Evolutionary conservation across 2,329 filamentous ascomycete species (phyloP), one percentile per base, ranked within the genome.

Genomic region (Penicillium sp.): DNA sequence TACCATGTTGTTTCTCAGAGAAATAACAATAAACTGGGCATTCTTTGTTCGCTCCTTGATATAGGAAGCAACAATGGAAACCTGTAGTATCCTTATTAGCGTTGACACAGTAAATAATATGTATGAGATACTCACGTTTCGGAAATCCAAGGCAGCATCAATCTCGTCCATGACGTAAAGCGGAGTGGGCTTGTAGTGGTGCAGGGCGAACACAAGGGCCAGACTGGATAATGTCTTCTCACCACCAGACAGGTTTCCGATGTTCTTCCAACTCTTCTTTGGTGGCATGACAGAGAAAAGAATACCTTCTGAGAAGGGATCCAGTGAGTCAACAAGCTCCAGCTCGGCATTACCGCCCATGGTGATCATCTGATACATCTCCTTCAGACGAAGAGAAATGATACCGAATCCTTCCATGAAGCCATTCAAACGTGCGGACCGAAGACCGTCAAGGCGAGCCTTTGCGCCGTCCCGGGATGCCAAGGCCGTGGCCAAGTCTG

Each of bases 281-380:
- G 95, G 95, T 50, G 95, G 96, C 95, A 99, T 99, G 64, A 99
- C 96, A 55, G 89, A 93, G 81, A 99, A 99, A 48, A 97, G 75
- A 61, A 99, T 98, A 26, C 95, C 95, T 76, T 99, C 95, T 7
- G 90, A 92, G 81, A 99, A 99, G 0, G 95, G 95, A 73, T 99
- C 96, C 3, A 99, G 81, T 19, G 89, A 93, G 79, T 99, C 95
- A 42, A 99, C 95, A 25, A 99, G 87, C 75, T 99, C 96, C 13
- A 99, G 85, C 78, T 99, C 95, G 0, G 95, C 95, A 69, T 99
- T 99, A 55, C 95, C 95, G 60, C 95, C 95, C 92, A 99, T 98
- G 23, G 95, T 99, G 74, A 99, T 99, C 93, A 99, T 97, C 74
- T 99, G 95, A 78, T 99, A 99, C 95, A 99, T 99, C 72, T 99